Evolutionary conservation across 495 filamentous ascomycete genomes (phyloP).

Genomic region (Baudoinia panamericana): DNA sequence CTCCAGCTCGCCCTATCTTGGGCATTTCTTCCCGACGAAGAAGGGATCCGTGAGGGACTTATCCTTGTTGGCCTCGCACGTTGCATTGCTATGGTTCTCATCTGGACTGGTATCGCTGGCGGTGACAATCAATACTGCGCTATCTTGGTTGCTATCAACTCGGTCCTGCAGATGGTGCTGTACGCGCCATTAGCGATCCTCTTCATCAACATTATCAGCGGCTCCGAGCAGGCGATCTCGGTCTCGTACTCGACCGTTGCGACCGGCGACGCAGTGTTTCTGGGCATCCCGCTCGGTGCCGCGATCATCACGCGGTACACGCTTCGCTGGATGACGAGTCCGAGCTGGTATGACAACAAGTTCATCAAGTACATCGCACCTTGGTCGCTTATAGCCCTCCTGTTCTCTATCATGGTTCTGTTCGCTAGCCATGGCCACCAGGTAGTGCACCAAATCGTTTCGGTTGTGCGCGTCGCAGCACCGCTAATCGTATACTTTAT

Average conservation of each 20-base stretch:
- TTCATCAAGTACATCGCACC: conserved; percentile 61
- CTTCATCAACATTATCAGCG: conserved; percentile 59
- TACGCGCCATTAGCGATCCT: conserved; percentile 70
- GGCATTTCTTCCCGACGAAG: conserved; percentile 68
- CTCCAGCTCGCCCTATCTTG: conserved; percentile 56
- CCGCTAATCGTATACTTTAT: conserved; percentile 71
- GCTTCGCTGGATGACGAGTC: conserved; percentile 41
- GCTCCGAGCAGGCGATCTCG: conserved; percentile 25
- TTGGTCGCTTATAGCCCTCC: conserved; percentile 67
- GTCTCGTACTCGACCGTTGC: conserved; percentile 61
- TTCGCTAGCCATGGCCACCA: conserved; percentile 70
- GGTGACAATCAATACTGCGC: conserved; percentile 79
- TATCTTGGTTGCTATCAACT: conserved; percentile 83
- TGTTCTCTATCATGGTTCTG: conserved; percentile 76
- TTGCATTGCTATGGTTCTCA: conserved; percentile 77
- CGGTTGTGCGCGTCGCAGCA: conserved; percentile 64
- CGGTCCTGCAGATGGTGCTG: conserved; percentile 72
- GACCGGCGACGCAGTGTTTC: conserved; percentile 67
- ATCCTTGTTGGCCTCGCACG: conserved; percentile 67
- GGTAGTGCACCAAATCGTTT: conserved; percentile 73
- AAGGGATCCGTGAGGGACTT: conserved; percentile 53
- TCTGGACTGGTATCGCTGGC: conserved; percentile 67
- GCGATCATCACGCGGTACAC: conserved; percentile 61
- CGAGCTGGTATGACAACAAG: conserved; percentile 49
- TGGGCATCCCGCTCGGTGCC: conserved; percentile 72